Percentiles rank a stretch among this genome's conserved stretches.
These are phyloP conservation scores for Toxicodendron radicans DNA, from an alignment of 345 rosid genomes.

Conservation along the genomic window DNA sequence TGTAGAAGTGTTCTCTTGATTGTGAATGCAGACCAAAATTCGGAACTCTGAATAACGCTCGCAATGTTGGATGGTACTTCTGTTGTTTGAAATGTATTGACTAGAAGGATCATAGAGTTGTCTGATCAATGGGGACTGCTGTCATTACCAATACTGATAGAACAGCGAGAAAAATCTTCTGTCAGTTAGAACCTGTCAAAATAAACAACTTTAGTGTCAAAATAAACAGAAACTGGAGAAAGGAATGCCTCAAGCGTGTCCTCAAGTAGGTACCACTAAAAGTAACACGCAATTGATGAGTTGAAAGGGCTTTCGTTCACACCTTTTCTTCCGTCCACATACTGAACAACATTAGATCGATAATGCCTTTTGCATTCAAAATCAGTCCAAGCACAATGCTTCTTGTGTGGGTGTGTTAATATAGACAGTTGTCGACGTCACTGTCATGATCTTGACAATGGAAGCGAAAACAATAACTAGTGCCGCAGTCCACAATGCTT, in stretches of 20 bases:
- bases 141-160: slow-evolving; percentile 23
- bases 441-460: too few relatives aligned
- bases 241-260: slow-evolving; percentile 27
- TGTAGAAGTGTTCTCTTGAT: slow-evolving; percentile 23
- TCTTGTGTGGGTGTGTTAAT: slow-evolving; percentile 23
- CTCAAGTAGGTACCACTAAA: not conserved
- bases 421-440: too few relatives aligned
- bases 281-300: not conserved
- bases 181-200: slow-evolving; percentile 24
- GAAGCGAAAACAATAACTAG: too few relatives aligned
- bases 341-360: too few relatives aligned
- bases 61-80: slow-evolving; percentile 34
- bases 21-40: slow-evolving; percentile 36
- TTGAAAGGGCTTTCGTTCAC: not conserved
- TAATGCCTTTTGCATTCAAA: slow-evolving; percentile 36
- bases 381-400: slow-evolving; percentile 35
- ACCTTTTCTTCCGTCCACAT: slow-evolving; percentile 12
- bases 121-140: not conserved
- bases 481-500: not conserved
- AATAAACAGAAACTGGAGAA: slow-evolving; percentile 18
- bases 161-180: slow-evolving; percentile 11
- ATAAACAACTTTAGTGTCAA: not conserved
- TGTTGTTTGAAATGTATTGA: slow-evolving; percentile 30
- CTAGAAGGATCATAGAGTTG: not conserved
- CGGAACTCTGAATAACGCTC: slow-evolving; percentile 29